These are phyloP conservation scores for Trichosporon faecale DNA, from an alignment of 1,284 basidiomycete species.

Conservation along the genomic window DNA sequence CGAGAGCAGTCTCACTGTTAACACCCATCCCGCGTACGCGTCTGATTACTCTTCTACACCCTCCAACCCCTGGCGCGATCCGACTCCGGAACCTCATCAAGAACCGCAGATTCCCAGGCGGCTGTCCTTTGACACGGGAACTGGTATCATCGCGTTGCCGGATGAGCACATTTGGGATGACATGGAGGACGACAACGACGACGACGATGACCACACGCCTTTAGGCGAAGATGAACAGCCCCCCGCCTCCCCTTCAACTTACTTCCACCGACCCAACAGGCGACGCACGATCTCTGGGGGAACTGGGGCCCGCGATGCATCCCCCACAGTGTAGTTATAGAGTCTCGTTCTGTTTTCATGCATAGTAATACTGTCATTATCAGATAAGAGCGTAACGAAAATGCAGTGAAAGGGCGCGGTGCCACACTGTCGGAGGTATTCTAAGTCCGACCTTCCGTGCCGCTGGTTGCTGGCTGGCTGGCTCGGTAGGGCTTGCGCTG, in stretches of 20 bases:
- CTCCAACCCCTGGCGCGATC: constrained; percentile 46
- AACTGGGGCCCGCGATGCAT: not conserved
- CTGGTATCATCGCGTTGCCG: constrained; percentile 75
- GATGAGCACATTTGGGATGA: constrained; percentile 63
- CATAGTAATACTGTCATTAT: not conserved
- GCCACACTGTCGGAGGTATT: constrained; percentile 7
- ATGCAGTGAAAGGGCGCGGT: not conserved
- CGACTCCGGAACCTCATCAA: constrained; percentile 13
- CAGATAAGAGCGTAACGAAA: not conserved
- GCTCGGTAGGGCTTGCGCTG: not conserved
- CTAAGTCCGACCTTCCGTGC: constrained; percentile 9
- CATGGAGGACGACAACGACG: constrained; percentile 49
- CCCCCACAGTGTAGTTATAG: not conserved
- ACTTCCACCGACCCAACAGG: constrained; percentile 36
- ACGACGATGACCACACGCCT: constrained; percentile 50
- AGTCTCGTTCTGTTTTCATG: not conserved
- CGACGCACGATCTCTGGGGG: constrained; percentile 21
- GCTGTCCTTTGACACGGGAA: constrained; percentile 37
- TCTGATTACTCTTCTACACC: constrained; percentile 12
- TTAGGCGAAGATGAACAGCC: constrained; percentile 40
- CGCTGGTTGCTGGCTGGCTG: constrained; percentile 13
- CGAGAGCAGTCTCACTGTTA: not conserved
- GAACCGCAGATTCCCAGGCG: not conserved
- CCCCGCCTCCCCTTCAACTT: constrained; percentile 55
- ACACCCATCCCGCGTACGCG: not conserved